These are phyloP conservation scores for Gypsophila paniculata DNA, from an alignment of 179 eudicot species.

Conservation along the genomic window DNA sequence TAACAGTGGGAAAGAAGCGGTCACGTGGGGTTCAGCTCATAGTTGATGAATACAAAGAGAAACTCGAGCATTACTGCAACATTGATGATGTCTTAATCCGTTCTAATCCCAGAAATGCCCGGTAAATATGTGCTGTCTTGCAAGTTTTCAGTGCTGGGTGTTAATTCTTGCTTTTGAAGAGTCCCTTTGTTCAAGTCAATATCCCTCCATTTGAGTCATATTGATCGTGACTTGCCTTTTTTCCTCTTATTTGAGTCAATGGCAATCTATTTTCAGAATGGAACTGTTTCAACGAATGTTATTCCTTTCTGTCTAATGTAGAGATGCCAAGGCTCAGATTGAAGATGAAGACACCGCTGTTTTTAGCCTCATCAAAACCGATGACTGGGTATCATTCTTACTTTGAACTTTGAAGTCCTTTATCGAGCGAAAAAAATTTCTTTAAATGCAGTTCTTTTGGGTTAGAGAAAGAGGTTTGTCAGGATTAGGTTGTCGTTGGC, in stretches of 20 bases:
- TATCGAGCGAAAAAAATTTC: neutral
- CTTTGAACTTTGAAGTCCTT: neutral
- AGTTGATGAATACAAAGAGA: conserved; percentile 64
- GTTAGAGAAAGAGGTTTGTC: neutral
- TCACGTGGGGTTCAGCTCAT: conserved; percentile 58
- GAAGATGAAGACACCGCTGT: conserved; percentile 67
- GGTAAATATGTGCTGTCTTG: conserved; percentile 28
- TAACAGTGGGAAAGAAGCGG: conserved; percentile 74
- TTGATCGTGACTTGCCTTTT: too few relatives aligned
- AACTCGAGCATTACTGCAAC: conserved; percentile 55
- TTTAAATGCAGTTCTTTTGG: neutral
- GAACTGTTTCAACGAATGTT: neutral
- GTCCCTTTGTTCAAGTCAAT: neutral
- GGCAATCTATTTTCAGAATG: neutral
- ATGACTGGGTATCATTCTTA: conserved; percentile 59
- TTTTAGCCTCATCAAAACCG: conserved; percentile 51
- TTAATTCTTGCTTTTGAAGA: neutral
- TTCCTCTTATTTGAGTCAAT: too few relatives aligned
- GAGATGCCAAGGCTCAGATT: conserved; percentile 61
- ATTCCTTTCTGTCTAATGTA: conserved; percentile 22
- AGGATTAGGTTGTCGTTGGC: neutral
- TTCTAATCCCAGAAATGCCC: conserved; percentile 76
- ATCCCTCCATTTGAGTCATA: too few relatives aligned
- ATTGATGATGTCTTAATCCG: conserved; percentile 57
- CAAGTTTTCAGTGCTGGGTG: neutral